Base-by-base conservation (phyloP, 495 filamentous ascomycete genomes). In the Penicillium dipodomyicola region DNA sequence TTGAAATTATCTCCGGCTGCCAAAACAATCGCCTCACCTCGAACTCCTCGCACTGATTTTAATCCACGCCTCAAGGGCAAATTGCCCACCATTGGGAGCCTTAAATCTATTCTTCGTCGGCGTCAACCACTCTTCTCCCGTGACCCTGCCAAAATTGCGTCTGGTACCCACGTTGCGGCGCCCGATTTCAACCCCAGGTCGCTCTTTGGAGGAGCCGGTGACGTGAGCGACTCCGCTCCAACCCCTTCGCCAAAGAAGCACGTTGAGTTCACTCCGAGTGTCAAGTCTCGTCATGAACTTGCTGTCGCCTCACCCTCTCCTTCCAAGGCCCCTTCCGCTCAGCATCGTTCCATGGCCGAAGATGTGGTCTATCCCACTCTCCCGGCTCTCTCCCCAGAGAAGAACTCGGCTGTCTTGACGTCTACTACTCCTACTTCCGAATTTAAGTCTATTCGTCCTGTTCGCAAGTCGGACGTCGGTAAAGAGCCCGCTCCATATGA, bases 71-170 rank as follows among this genome's bases (percentile, higher is more conserved):
- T 79, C 58, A 79, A 77, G 61, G 69, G 61, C 49, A 69, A 62
- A 42, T 42, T 77, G 12, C 77, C 77, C 20, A 75, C 64, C n/a
- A 59, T 80, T 12, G 58, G 59, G 35, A 71, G 74, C 35, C 72
- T 87, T 41, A 84, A 82, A 61, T 86, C 83, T 5, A 88, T 87
- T 49, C 79, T 87, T 27, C 82, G 83, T 58, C 74, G 75, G 39
- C 82, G 77, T 22, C 78, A 81, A 61, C 82, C 81, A n/a, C 71
- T 84, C 33, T 86, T 84, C 68, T 85, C 82, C 8, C 73, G 77
- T 41, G 82, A 88, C 59, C 82, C 82, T 6, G 43, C 72, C 29
- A 85, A 86, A 65, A 75, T 84, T 22, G 84, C 84, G 14, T 78
- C 82, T 25, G 83, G 83, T 19, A 86, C 84, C 6, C 82, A 87